phyloP scores from a whole-genome alignment of 306 rosid species.

The Citrullus mucosospermus region DNA sequence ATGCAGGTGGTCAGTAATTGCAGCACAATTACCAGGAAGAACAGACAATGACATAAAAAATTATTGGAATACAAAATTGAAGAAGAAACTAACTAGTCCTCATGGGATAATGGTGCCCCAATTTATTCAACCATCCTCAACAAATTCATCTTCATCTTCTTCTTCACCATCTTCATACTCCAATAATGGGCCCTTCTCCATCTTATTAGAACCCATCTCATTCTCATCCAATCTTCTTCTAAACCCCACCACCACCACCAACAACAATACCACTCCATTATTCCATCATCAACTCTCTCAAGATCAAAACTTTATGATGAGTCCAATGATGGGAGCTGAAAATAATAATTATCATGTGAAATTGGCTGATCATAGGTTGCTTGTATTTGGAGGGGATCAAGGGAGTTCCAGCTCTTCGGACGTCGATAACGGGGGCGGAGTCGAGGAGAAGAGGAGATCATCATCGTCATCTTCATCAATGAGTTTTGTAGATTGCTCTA shows the following conservation, averaged over 20 bases:
- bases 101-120: not conserved
- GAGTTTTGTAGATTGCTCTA: slow-evolving; percentile 14
- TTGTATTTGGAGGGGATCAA: slow-evolving; percentile 36
- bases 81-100: slow-evolving; percentile 39
- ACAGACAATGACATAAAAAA: slow-evolving; percentile 92
- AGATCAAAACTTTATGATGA: slow-evolving; percentile 18
- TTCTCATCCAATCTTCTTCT: slow-evolving; percentile 26
- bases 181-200: slow-evolving; percentile 15
- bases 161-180: slow-evolving; percentile 28
- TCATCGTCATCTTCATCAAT: not conserved
- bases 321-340: not conserved
- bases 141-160: slow-evolving; percentile 8
- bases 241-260: slow-evolving; percentile 9
- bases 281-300: slow-evolving; percentile 19
- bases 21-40: slow-evolving; percentile 74
- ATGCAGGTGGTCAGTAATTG: slow-evolving; percentile 89
- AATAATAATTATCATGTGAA: slow-evolving; percentile 15
- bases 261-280: slow-evolving; percentile 7
- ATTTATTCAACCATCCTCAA: not conserved
- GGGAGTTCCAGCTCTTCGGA: slow-evolving; percentile 41
- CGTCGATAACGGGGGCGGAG: slow-evolving; percentile 16
- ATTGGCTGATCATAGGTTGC: slow-evolving; percentile 1
- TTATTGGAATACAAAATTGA: slow-evolving; percentile 95
- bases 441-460: slow-evolving; percentile 23
- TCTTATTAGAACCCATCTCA: slow-evolving; percentile 22